phyloP scores from a whole-genome alignment of 371 early-diverging fungal species.

The Mortierella sp. region DNA sequence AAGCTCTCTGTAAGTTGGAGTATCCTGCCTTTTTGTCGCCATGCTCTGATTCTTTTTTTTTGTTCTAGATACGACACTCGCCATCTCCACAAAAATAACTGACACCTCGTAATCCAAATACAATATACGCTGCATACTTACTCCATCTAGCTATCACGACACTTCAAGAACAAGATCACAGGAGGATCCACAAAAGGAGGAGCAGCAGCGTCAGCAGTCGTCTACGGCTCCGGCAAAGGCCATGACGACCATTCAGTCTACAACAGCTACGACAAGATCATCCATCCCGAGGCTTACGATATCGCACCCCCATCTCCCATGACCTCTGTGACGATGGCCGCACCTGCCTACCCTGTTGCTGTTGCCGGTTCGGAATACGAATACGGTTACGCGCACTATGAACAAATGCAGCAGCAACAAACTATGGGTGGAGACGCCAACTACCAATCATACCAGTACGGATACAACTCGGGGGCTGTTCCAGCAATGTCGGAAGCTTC shows the following conservation, averaged over 20 bases:
- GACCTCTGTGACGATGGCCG: neutral
- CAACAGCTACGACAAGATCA: constrained; percentile 25
- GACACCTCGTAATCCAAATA: neutral
- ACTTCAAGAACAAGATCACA: constrained; percentile 42
- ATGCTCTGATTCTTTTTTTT: neutral
- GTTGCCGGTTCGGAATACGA: neutral
- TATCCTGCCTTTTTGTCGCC: too few relatives aligned
- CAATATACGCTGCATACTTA: neutral
- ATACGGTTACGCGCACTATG: constrained; percentile 7
- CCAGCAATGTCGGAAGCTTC: constrained; percentile 4
- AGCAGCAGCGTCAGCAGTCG: neutral
- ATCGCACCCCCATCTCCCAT: neutral
- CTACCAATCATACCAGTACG: constrained; percentile 12
- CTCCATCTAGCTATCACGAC: constrained; percentile 37
- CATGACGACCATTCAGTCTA: constrained; percentile 21
- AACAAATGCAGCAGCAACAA: constrained; percentile 14
- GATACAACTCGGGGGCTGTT: constrained; percentile 5
- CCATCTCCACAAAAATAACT: neutral
- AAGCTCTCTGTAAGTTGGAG: constrained; percentile 46
- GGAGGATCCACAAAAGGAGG: constrained; percentile 3
- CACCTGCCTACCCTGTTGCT: neutral
- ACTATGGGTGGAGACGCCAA: neutral
- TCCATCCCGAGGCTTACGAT: constrained; percentile 12
- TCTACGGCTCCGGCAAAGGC: neutral
- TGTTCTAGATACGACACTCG: neutral